phyloP scores from a whole-genome alignment of 176 grass and related monocot genomes.

The Pontederia paniculata region DNA sequence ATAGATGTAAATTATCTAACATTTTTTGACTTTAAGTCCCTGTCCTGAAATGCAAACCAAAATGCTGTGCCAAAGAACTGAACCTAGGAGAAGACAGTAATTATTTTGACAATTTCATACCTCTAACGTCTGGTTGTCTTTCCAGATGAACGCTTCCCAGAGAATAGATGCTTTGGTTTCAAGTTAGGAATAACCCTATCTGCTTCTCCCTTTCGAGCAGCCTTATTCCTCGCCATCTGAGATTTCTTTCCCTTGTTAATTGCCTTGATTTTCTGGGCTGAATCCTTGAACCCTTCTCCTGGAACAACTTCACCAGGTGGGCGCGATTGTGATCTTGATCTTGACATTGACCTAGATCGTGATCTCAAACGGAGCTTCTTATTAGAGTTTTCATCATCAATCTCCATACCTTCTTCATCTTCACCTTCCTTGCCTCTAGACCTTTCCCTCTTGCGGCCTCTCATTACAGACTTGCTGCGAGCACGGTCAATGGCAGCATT shows the following conservation, averaged over 20 bases:
- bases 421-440: constrained; percentile 24
- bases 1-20: too few relatives aligned
- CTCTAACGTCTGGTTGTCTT: constrained; percentile 60
- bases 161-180: constrained; percentile 86
- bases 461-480: constrained; percentile 18
- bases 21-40: too few relatives aligned
- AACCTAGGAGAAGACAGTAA: neutral
- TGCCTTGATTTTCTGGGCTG: constrained; percentile 50
- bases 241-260: constrained; percentile 40
- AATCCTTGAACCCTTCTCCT: constrained; percentile 62
- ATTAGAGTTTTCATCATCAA: constrained; percentile 41
- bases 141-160: constrained; percentile 53
- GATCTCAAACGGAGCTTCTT: constrained; percentile 35
- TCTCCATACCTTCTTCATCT: constrained; percentile 42
- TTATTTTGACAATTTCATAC: neutral
- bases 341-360: constrained; percentile 33
- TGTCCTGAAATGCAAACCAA: too few relatives aligned
- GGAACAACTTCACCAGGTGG: constrained; percentile 39
- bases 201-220: constrained; percentile 63
- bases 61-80: neutral
- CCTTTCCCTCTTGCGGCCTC: constrained; percentile 61
- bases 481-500: constrained; percentile 29
- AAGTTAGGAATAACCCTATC: constrained; percentile 72
- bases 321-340: constrained; percentile 36
- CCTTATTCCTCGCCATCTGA: constrained; percentile 57